These are phyloP conservation scores for Aegilops umbellulata DNA, from an alignment of 176 grass and related monocot species.

Conservation along the genomic window DNA sequence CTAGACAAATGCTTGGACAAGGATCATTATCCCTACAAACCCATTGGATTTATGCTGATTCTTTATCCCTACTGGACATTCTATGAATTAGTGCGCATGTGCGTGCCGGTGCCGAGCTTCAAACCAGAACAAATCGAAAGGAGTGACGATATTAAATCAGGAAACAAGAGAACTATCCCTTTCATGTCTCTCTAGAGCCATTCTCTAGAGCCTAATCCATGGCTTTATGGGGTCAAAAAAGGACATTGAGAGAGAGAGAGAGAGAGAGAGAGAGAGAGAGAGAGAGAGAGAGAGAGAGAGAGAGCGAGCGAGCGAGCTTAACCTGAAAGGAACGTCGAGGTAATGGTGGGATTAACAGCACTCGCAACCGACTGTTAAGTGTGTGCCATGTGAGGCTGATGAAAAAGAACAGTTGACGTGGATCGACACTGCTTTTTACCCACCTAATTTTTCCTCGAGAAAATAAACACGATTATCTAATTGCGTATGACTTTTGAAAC, in stretches of 20 bases:
- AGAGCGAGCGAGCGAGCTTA: slow-evolving; percentile 7
- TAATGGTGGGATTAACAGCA: slow-evolving; percentile 36
- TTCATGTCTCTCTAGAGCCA: slow-evolving; percentile 64
- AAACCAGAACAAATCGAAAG: slow-evolving; percentile 58
- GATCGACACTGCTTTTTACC: slow-evolving; percentile 44
- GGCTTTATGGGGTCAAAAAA: slow-evolving; percentile 45
- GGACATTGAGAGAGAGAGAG: neutral
- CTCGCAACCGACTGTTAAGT: slow-evolving; percentile 44
- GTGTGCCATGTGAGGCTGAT: slow-evolving; percentile 60
- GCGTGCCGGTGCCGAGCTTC: slow-evolving; percentile 44
- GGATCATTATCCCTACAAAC: slow-evolving; percentile 44
- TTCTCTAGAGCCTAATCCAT: slow-evolving; percentile 46
- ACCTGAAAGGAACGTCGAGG: slow-evolving; percentile 18
- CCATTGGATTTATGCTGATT: slow-evolving; percentile 26
- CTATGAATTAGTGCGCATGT: slow-evolving; percentile 55
- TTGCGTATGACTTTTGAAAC: neutral
- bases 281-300: slow-evolving; percentile 7
- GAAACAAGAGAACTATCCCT: slow-evolving; percentile 55
- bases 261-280: slow-evolving; percentile 32
- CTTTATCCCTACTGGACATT: slow-evolving; percentile 45
- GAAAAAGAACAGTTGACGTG: slow-evolving; percentile 32
- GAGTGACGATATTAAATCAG: slow-evolving; percentile 37
- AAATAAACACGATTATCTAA: slow-evolving; percentile 37
- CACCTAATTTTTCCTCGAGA: slow-evolving; percentile 44
- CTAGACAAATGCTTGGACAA: slow-evolving; percentile 42